Conservation (phyloP, 495 filamentous ascomycete genomes). For the Daldinia grandis region DNA sequence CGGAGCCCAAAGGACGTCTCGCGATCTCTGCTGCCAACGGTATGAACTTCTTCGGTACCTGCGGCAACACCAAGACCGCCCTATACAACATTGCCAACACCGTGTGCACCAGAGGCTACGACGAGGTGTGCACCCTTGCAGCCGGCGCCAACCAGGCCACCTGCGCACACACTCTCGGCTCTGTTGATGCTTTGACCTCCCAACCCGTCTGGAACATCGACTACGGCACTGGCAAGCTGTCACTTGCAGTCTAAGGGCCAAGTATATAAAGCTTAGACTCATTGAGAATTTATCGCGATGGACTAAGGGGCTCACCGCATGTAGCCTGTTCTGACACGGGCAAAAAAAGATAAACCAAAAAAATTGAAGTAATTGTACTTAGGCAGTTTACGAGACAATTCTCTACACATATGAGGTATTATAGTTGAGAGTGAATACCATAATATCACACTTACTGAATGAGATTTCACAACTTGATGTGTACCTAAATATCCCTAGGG, state of each 20-base stretch:
- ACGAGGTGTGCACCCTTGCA: constrained; percentile 43
- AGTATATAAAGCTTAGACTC: neutral
- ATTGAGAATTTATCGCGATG: neutral
- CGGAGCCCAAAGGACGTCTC: constrained; percentile 26
- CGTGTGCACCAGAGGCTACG: constrained; percentile 44
- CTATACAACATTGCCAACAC: constrained; percentile 49
- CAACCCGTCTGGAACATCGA: constrained; percentile 41
- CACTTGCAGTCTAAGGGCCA: constrained; percentile 14
- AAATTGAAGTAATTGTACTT: no score
- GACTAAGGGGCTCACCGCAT: neutral
- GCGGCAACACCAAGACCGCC: constrained; percentile 44
- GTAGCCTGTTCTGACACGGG: neutral
- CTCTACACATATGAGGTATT: no score
- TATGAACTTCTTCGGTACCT: constrained; percentile 46
- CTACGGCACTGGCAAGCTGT: constrained; percentile 38
- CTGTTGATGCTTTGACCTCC: constrained; percentile 1
- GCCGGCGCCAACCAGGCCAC: neutral
- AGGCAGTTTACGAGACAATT: no score
- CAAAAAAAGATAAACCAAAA: no score
- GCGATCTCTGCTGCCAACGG: constrained; percentile 44
- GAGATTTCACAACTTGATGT: no score
- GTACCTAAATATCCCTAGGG: neutral
- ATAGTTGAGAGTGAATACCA: no score
- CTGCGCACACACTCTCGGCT: constrained; percentile 42
- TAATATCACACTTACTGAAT: no score